Base-by-base conservation (phyloP, 2,329 filamentous ascomycete species). In the Zalaria sp. region DNA sequence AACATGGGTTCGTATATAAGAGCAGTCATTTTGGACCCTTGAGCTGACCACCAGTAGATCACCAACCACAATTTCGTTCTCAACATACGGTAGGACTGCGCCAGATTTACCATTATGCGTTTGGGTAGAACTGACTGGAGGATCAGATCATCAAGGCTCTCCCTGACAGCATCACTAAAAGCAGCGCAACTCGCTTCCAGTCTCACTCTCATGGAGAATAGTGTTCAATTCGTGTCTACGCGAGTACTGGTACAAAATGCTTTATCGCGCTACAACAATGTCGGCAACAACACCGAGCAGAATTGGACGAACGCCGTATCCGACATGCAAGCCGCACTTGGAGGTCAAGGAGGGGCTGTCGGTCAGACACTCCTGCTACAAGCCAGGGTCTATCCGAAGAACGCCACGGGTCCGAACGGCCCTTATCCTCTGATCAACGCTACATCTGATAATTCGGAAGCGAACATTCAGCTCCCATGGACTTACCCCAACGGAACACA, bases 131-230 rank as follows among this genome's bases (percentile, higher is more conserved):
- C 29, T 32, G 29, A 32, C 29, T 32, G 7, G 7, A 7, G 29
- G 7, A 7, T 32, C 29, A 67, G 69, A 58, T 68, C 58, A 3
- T 48, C 49, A 40, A 74, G 79, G 40, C 74, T 95, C 38, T 67
- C 78, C 26, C 69, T 94, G 47, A 85, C 85, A 1, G 88, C 88
- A 5, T 87, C 83, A 3, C 77, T 94, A 56, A 94, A 94, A 60
- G 81, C 87, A 18, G 79, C 83, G 27, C 81, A 89, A 56, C 72
- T 95, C 47, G 70, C 81, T 4, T 81, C 84, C 40, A 83, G 86
- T 56, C 73, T 95, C 42, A 71, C 84, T 40, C 72, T 94, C 40
- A 76, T 93, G 50, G 76, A 87, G 62, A 82, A 82, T 28, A 81
- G 78, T 45, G 82, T 79, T 54, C 69, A 72, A 42, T 80, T 81